phyloP scores from a whole-genome alignment of 345 rosid genomes.

The Euclidium syriacum region DNA sequence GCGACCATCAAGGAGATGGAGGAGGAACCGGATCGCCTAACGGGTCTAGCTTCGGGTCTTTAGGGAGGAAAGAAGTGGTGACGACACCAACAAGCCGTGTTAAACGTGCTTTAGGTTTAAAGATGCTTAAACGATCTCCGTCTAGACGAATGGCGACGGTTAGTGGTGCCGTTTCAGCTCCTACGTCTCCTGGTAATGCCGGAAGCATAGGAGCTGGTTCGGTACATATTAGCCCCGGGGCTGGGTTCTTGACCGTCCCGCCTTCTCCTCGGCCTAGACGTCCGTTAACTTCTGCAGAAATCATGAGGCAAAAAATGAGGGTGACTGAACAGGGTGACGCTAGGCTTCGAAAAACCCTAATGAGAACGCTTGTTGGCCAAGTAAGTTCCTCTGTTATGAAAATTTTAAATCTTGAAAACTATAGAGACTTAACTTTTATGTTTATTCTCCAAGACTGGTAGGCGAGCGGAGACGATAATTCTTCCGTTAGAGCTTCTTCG shows the following conservation, averaged over 20 bases:
- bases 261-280: slow-evolving; percentile 46
- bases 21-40: slow-evolving; percentile 22
- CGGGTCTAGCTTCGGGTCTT: slow-evolving; percentile 27
- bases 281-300: slow-evolving; percentile 86
- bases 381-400: slow-evolving; percentile 40
- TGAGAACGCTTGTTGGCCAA: slow-evolving; percentile 87
- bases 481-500: slow-evolving; percentile 91
- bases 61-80: slow-evolving; percentile 47
- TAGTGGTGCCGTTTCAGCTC: slow-evolving; percentile 38
- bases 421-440: too few relatives aligned
- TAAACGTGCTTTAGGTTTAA: slow-evolving; percentile 66
- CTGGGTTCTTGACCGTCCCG: slow-evolving; percentile 40
- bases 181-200: slow-evolving; percentile 43
- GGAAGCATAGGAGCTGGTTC: slow-evolving; percentile 19
- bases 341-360: slow-evolving; percentile 77
- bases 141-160: slow-evolving; percentile 54
- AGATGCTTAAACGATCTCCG: slow-evolving; percentile 67
- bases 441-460: slow-evolving; percentile 48
- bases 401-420: too few relatives aligned
- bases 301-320: slow-evolving; percentile 87
- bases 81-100: slow-evolving; percentile 64
- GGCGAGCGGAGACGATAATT: slow-evolving; percentile 77
- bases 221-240: slow-evolving; percentile 28
- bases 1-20: slow-evolving; percentile 34
- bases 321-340: slow-evolving; percentile 84